Evolutionary conservation across 257 asterid genomes (phyloP), one percentile per base, ranked within the genome.

Genomic region (Penstemon newberryi): DNA sequence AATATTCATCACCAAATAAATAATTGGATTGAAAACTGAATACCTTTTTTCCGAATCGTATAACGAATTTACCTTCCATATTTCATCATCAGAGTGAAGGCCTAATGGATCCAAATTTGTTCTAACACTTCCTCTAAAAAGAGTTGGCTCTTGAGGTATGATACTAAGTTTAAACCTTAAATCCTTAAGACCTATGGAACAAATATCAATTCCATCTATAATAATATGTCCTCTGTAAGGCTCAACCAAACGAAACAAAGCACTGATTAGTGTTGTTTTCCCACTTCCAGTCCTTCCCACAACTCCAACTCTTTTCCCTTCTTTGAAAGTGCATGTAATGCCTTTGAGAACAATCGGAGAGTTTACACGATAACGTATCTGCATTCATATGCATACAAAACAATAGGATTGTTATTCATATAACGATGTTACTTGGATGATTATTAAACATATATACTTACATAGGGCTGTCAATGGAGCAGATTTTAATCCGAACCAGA

Each of bases 261-360:
- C 84, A 66, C 91, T 78, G 8, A 87, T 86, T 0, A 91, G 78
- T 36, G 96, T 88, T 3, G 96, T 86, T 73, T 88, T 91, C 25
- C 97, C 97, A 25, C 97, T 91, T 71, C 97, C 96, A 0, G 97
- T 91, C 82, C 97, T 79, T 53, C 95, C 97, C 65, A 91, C 95
- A 7, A 91, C 84, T 50, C 97, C 97, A 12, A 86, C 76, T 77
- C 92, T 71, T 0, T 60, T 79, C 66, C 89, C 96, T 86, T 84
- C 93, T 45, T 49, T 66, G 77, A 91, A 86, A 12, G 85, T 81
- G 82, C 97, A 88, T 4, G 85, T 86, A 61, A 88, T 79, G 73
- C 96, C 96, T 63, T 89, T 84, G 8, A 91, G 91, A 53, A 91
- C 87, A 62, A 81, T 13, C n/a, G 95, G 96, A 33, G 95, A 80